These are phyloP conservation scores for Annulohypoxylon truncatum DNA, from an alignment of 2,329 filamentous ascomycete species.

Conservation along the genomic window DNA sequence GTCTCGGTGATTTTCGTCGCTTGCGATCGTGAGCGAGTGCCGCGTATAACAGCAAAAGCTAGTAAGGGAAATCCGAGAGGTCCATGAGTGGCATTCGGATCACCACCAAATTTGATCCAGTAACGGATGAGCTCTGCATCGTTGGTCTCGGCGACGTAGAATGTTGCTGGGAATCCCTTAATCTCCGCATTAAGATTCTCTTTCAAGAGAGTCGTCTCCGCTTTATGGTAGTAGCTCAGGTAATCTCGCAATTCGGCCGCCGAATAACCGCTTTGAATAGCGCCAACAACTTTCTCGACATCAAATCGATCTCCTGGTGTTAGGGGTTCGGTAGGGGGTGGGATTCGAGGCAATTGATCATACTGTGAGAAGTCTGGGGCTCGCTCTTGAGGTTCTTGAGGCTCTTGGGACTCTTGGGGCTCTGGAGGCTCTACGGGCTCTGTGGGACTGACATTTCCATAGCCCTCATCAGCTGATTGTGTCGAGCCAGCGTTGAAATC, in stretches of 20 bases:
- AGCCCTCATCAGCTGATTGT: conserved; percentile 21
- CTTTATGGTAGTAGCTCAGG: conserved; percentile 24
- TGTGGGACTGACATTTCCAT: conserved; percentile 15
- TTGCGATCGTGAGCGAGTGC: conserved; percentile 10
- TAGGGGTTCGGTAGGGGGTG: neutral
- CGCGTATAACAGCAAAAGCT: conserved; percentile 38
- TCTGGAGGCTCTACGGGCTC: neutral
- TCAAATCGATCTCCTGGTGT: conserved; percentile 11
- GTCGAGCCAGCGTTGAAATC: conserved; percentile 27
- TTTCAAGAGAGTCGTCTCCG: conserved; percentile 15
- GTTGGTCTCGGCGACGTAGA: conserved; percentile 41
- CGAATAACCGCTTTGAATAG: conserved; percentile 34
- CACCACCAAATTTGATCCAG: conserved; percentile 41
- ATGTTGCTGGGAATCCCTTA: conserved; percentile 38
- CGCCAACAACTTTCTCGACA: conserved; percentile 26
- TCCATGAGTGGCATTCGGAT: conserved; percentile 36
- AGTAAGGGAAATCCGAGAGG: conserved; percentile 32
- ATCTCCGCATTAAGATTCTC: conserved; percentile 35
- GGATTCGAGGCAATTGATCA: conserved; percentile 26
- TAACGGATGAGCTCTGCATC: conserved; percentile 31
- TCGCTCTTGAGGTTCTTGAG: neutral
- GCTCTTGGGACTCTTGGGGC: neutral
- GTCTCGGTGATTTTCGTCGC: conserved; percentile 27
- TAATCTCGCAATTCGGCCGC: conserved; percentile 17
- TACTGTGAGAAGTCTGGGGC: conserved; percentile 24